phyloP scores from a whole-genome alignment of 257 asterid genomes.

The Petunia secreta region DNA sequence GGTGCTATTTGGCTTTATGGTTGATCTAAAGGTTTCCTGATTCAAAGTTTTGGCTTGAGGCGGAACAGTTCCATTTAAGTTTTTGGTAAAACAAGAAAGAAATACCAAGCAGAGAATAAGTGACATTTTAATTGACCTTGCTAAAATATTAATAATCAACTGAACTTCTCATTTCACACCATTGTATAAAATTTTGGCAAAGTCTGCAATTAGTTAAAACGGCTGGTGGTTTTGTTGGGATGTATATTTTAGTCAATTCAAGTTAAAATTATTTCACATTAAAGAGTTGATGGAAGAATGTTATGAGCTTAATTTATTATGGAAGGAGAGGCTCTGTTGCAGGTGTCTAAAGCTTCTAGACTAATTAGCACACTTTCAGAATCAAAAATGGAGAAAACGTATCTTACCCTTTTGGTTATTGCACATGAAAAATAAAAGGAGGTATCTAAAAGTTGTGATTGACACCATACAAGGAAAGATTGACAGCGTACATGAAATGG shows the following conservation, averaged over 20 bases:
- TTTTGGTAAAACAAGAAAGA: conserved; percentile 5
- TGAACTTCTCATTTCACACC: conserved; percentile 15
- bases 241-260: conserved; percentile 17
- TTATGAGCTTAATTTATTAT: background rate
- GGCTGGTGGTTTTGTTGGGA: background rate
- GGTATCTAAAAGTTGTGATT: background rate
- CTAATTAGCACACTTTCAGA: background rate
- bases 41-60: background rate
- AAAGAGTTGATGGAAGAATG: conserved; percentile 5
- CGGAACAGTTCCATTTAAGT: background rate
- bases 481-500: background rate
- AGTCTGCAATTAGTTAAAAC: background rate
- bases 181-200: background rate
- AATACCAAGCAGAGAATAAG: background rate
- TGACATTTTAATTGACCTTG: conserved; percentile 6
- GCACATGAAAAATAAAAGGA: background rate
- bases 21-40: background rate
- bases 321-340: background rate
- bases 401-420: conserved; percentile 10
- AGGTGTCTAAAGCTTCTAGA: background rate
- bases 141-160: conserved; percentile 17
- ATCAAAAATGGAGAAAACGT: background rate
- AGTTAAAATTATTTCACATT: background rate
- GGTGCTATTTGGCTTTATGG: background rate
- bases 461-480: conserved; percentile 7